A percentile compares a stretch with the other conserved stretches of the same genome.
phyloP scores from a whole-genome alignment of 192 early-diverging fungal species.

The Spinellus fusiger region DNA sequence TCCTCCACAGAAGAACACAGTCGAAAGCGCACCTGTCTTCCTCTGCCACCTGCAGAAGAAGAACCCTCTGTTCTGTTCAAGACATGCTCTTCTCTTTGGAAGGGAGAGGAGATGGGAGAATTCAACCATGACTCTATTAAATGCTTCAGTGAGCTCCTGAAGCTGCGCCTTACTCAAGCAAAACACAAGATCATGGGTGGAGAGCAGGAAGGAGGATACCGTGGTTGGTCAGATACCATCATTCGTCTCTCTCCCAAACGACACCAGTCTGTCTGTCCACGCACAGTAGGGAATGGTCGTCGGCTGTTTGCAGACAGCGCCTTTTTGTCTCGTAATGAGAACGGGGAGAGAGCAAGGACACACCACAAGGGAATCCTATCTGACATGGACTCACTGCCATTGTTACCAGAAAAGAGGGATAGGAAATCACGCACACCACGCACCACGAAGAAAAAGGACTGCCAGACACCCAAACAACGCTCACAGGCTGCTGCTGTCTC shows the following conservation, averaged over 20 bases:
- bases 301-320: background rate
- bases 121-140: conserved; percentile 7
- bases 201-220: background rate
- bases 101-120: conserved; percentile 1
- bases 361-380: background rate
- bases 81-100: conserved; percentile 1
- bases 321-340: too few species aligned
- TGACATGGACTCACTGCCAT: background rate
- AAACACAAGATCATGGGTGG: conserved; percentile 13
- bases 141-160: background rate
- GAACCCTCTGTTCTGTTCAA: conserved; percentile 5
- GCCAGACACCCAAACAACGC: background rate
- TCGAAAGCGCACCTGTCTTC: background rate
- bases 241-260: background rate
- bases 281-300: conserved; percentile 6
- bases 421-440: background rate
- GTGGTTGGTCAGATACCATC: background rate
- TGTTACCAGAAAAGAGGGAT: background rate
- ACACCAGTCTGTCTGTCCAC: background rate
- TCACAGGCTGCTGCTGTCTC: background rate
- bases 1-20: background rate
- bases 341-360: too few species aligned
- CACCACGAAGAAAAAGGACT: background rate
- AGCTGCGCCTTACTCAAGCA: conserved; percentile 8
- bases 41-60: background rate